Evolutionary conservation across 768 basidiomycete genomes (phyloP), one percentile per base, ranked within the genome.

Genomic region (Ramaria rubella): DNA sequence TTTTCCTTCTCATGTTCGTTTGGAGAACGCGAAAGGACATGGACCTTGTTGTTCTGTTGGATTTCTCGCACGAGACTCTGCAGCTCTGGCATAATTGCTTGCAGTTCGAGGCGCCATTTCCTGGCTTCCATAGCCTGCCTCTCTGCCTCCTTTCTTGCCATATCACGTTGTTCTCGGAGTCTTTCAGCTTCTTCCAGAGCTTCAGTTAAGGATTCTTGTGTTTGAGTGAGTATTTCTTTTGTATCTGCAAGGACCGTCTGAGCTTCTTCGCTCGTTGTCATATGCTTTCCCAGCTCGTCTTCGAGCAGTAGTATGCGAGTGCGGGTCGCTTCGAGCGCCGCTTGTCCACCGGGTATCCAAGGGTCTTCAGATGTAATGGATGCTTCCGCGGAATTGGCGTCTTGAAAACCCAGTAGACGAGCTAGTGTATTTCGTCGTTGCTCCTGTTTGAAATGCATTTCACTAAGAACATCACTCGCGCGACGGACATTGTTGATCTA

Each of bases 121-220:
- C 21, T 40, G 14, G 45, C 44, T 17, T 56, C 55, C 9, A 29
- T 49, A 12, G 55, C 55, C 29, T 56, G 46, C 31, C 36, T 56
- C 24, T 56, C 55, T 17, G 55, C 55, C 27, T 56, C 55, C 29
- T 23, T 26, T 36, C 55, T 56, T 3, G 55, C 55, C 17, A 19
- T 5, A 48, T 56, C 44, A 11, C 44, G 55, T n/a, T 46, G 26
- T 24, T 46, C 14, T 45, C 55, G 55, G 31, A 56, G 8, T 30
- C 55, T 24, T 24, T 6, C 17, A 14, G 23, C 27, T 24, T 54
- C 52, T 54, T 40, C 36, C 11, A 56, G 31, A 11, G 27, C 55
- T 29, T 45, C 31, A 45, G 23, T 19, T 14, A 42, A 29, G 21
- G 23, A 6, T 44, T 27, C 38, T 15, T 40, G 44, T 7, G 55